Conservation (phyloP, 768 basidiomycete species). For the Zangia roseola region DNA sequence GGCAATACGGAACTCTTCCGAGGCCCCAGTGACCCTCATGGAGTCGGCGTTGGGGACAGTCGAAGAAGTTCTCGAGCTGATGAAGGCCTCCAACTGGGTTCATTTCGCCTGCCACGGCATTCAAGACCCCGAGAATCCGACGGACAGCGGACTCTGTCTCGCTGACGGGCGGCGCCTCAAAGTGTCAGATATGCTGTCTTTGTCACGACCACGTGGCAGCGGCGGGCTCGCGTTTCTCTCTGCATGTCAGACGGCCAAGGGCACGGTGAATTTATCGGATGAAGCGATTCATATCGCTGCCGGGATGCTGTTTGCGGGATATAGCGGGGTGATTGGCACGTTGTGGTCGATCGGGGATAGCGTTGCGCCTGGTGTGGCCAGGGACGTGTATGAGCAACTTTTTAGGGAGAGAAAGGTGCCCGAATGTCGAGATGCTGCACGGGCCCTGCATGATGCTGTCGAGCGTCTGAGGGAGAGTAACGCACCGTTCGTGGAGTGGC, state of each 20-base stretch:
- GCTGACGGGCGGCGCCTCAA: not conserved
- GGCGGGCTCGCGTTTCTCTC: slow-evolving; percentile 43
- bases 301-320: slow-evolving; percentile 37
- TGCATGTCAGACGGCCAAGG: slow-evolving; percentile 45
- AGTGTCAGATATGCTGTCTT: slow-evolving; percentile 3
- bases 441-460: slow-evolving; percentile 4
- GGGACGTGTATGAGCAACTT: slow-evolving; percentile 29
- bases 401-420: not conserved
- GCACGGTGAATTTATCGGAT: slow-evolving; percentile 31
- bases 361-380: slow-evolving; percentile 34
- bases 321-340: slow-evolving; percentile 38
- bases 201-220: slow-evolving; percentile 16
- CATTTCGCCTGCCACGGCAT: slow-evolving; percentile 35
- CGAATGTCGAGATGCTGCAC: not conserved
- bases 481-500: not conserved
- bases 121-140: slow-evolving; percentile 20
- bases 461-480: not conserved
- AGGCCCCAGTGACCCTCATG: not conserved
- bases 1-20: not conserved
- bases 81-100: slow-evolving; percentile 6
- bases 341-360: slow-evolving; percentile 44
- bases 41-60: not conserved
- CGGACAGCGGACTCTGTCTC: slow-evolving; percentile 24
- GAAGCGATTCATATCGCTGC: slow-evolving; percentile 44
- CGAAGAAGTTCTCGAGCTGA: not conserved